Conservation (phyloP, 2,329 filamentous ascomycete species). For the Chrysoporthe austroafricana region DNA sequence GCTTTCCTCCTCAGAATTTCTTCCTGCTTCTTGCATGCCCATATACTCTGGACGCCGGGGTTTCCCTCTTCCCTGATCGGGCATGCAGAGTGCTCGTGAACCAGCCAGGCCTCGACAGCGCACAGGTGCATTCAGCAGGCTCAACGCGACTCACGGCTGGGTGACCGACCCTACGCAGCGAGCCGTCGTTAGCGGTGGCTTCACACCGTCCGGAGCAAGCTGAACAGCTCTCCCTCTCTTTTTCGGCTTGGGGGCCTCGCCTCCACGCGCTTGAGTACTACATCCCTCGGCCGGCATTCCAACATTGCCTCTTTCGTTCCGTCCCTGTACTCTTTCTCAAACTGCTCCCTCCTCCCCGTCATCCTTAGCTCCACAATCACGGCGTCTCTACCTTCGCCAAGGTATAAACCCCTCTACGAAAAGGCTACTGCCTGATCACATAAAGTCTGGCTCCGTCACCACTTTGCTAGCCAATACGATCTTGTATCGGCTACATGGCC, state of each 20-base stretch:
- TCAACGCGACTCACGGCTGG: neutral
- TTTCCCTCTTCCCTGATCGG: neutral
- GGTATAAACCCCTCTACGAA: neutral
- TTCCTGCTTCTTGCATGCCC: neutral
- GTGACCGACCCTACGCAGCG: neutral
- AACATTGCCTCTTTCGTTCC: neutral
- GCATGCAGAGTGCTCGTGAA: neutral
- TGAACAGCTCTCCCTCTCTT: slow-evolving; percentile 2
- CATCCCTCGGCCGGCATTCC: neutral
- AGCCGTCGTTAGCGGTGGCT: slow-evolving; percentile 1
- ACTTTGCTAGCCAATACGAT: neutral
- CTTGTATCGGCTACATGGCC: slow-evolving; percentile 8
- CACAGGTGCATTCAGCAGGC: neutral
- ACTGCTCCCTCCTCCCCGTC: neutral
- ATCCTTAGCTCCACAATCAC: neutral
- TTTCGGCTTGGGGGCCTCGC: neutral
- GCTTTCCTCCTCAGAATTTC: neutral
- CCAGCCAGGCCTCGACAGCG: slow-evolving; percentile 4
- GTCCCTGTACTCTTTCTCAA: neutral
- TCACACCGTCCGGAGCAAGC: neutral
- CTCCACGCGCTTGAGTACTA: neutral
- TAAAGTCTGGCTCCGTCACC: neutral
- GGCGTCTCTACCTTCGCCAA: slow-evolving; percentile 1
- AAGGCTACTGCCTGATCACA: neutral
- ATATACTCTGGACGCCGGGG: neutral